Evolutionary conservation across 371 early-diverging fungal species (phyloP), one percentile per base, ranked within the genome.

Genomic region (Parasitella parasitica): DNA sequence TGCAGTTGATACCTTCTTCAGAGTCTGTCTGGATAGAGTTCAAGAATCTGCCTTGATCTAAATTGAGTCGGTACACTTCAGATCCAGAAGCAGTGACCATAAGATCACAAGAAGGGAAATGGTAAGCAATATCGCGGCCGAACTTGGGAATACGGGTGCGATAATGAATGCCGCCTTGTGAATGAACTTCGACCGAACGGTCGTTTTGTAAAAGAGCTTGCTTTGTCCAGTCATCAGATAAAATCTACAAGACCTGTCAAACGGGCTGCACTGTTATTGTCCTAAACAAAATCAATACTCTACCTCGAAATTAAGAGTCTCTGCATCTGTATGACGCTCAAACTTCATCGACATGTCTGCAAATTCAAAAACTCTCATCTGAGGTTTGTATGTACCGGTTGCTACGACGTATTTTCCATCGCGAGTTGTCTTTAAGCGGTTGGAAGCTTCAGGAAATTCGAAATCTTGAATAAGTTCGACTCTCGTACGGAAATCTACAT

Each of bases 211-310:
- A 76, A 52, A 93, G 88, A 20, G 94, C 96, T 6, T 90, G 80
- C 75, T 99, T 99, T 30, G 95, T 96, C 97, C 97, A 98, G 80
- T 99, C 99, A 64, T 98, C 97, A 1, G 94, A 93, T 36, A 99
- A 76, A 15, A 97, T 82, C 87, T 89, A 76, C 34, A 46, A 3
- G 16, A 3, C 15, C 28, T 11, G 13, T 3, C 4, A 32, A 15
- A 46, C n/a, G n/a, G 46, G 30, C 27, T 13, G 8, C 34, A 20
- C 24, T 37, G 37, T 6, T 0, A 41, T 30, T 28, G 11, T 8
- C 41, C n/a, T 20, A 24, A 11, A 3, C 18, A 20, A 12, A 46
- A 7, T 22, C 3, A 0, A 24, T 18, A 50, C 22, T 35, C 58
- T 79, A 86, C 90, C 73, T 82, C 84, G 73, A 97, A 96, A 55